Percentiles rank a stretch among this genome's conserved stretches.
Evolutionary conservation across 2,329 filamentous ascomycete genomes (phyloP).

Genomic region (Aspergillus fructus): DNA sequence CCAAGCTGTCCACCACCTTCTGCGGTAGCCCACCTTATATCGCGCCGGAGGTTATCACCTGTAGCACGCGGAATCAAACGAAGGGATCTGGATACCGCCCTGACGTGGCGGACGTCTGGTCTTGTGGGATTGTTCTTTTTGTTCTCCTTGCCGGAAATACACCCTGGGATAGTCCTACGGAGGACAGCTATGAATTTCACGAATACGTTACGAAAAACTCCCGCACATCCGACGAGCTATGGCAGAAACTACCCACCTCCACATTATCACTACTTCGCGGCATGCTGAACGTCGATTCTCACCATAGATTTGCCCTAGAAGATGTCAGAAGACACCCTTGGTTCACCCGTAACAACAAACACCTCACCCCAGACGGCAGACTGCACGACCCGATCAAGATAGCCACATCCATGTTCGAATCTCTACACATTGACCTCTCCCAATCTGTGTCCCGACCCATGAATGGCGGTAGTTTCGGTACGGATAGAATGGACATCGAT

Average conservation of each 20-base stretch:
- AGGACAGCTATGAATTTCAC: constrained; percentile 82
- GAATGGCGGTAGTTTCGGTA: constrained; percentile 35
- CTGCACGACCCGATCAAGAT: constrained; percentile 77
- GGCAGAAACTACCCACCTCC: constrained; percentile 72
- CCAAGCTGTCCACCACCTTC: constrained; percentile 80
- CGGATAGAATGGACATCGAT: constrained; percentile 71
- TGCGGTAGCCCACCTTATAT: constrained; percentile 98
- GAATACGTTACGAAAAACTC: constrained; percentile 80
- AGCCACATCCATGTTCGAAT: constrained; percentile 93
- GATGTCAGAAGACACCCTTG: constrained; percentile 89
- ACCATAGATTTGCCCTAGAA: constrained; percentile 76
- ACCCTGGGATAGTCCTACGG: constrained; percentile 91
- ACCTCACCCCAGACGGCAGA: constrained; percentile 71
- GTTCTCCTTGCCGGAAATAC: constrained; percentile 94
- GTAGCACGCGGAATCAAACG: constrained; percentile 51
- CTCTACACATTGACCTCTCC: constrained; percentile 82
- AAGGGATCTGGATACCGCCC: constrained; percentile 54
- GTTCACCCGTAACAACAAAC: constrained; percentile 81
- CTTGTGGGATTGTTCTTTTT: constrained; percentile 95
- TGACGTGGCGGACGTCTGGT: constrained; percentile 91
- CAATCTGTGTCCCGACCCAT: constrained; percentile 55
- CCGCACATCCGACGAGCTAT: constrained; percentile 80
- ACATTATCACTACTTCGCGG: constrained; percentile 81
- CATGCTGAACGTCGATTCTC: constrained; percentile 82
- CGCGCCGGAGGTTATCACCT: constrained; percentile 78